Percentiles rank a stretch among this genome's conserved stretches.
Evolutionary conservation across 495 filamentous ascomycete species (phyloP).

Genomic region (Amorphotheca resinae): DNA sequence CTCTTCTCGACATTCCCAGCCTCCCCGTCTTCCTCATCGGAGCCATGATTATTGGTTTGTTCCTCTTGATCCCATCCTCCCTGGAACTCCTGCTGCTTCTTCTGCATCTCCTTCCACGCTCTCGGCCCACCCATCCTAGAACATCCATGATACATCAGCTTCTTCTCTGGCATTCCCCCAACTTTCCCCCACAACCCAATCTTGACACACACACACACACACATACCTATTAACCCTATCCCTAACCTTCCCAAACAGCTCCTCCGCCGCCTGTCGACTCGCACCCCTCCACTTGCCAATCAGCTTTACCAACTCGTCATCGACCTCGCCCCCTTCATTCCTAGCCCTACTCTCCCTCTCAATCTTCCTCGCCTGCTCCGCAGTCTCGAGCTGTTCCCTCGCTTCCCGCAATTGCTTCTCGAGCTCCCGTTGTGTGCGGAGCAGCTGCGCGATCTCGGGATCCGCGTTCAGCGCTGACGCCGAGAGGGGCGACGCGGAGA

Average conservation of each 20-base stretch:
- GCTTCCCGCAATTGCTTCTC: constrained; percentile 21
- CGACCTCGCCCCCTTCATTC: constrained; percentile 11
- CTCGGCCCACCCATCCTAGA: constrained; percentile 34
- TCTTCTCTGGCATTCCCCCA: not conserved
- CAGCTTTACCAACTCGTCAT: constrained; percentile 15
- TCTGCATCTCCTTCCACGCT: constrained; percentile 36
- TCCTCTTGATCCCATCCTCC: constrained; percentile 22
- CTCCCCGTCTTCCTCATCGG: constrained; percentile 25
- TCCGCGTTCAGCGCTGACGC: constrained; percentile 20
- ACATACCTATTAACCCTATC: constrained; percentile 30
- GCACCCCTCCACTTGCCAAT: constrained; percentile 29
- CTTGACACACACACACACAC: too few species aligned
- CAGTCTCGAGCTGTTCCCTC: constrained; percentile 18
- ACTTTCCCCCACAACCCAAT: not conserved
- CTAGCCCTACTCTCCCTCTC: constrained; percentile 12
- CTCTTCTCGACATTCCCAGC: constrained; percentile 26
- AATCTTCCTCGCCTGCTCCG: constrained; percentile 20
- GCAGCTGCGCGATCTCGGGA: constrained; percentile 12
- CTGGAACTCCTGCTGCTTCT: constrained; percentile 25
- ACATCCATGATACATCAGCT: not conserved
- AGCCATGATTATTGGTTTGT: constrained; percentile 13
- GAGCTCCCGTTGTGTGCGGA: constrained; percentile 16
- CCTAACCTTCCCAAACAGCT: constrained; percentile 31
- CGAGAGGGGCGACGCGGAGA: constrained; percentile 9
- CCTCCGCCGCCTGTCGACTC: constrained; percentile 33